These are phyloP conservation scores for Stephania cephalantha DNA, from an alignment of 164 flowering plant species.

Conservation along the genomic window DNA sequence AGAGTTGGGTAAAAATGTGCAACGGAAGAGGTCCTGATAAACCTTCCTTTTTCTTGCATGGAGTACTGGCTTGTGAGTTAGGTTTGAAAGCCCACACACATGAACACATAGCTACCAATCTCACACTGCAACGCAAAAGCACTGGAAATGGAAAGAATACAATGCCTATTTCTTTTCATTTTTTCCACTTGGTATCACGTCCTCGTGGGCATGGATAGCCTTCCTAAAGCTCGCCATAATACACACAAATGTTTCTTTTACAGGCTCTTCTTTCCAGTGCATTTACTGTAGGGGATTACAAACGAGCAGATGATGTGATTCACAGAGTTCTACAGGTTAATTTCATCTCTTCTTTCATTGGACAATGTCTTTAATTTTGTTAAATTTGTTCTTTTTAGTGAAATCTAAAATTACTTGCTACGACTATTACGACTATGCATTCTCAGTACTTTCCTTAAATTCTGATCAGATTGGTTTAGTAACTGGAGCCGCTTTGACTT, in stretches of 20 bases:
- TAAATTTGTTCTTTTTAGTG: constrained; percentile 1
- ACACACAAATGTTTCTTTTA: constrained; percentile 15
- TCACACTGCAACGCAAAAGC: background rate
- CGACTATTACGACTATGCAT: background rate
- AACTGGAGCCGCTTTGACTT: constrained; percentile 55
- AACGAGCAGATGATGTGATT: constrained; percentile 55
- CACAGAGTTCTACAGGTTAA: constrained; percentile 61
- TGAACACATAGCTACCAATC: background rate
- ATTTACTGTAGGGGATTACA: constrained; percentile 60
- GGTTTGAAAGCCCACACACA: background rate
- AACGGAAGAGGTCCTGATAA: background rate
- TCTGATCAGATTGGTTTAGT: constrained; percentile 58
- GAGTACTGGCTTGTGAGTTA: background rate
- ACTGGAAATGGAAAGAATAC: background rate
- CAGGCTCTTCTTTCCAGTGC: constrained; percentile 85
- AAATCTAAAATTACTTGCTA: background rate
- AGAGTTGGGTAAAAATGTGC: background rate
- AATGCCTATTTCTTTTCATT: background rate
- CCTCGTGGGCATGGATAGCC: too few species aligned
- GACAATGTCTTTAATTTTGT: background rate
- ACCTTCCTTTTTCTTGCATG: background rate
- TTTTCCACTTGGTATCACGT: too few species aligned
- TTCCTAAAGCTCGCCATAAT: too few species aligned
- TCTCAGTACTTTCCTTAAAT: constrained; percentile 4
- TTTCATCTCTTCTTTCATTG: constrained; percentile 1